Base-by-base conservation (phyloP, 2,329 filamentous ascomycete species). In the Neofusicoccum parvum region DNA sequence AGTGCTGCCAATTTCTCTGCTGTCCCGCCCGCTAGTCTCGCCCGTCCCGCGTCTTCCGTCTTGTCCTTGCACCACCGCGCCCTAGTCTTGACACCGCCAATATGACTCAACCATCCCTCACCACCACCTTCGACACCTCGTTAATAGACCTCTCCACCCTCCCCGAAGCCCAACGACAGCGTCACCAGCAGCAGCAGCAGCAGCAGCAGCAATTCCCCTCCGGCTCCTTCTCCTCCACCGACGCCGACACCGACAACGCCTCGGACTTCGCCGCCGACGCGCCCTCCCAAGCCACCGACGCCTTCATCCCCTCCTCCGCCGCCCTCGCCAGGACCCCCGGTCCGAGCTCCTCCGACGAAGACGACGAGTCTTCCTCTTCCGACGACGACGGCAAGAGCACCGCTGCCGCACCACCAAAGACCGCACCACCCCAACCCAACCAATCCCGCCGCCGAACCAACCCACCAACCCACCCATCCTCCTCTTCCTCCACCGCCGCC, bases 81-180 rank as follows among this genome's bases (percentile, higher is more conserved):
- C 32, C 41, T 45, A 34, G 43, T 14, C 36, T 17, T 15, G 17
- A 3, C n/a, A 37, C 32, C 27, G 34, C 32, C 48, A 67, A 36
- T 15, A 78, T 78, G 76, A 77, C 76, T 37, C 73, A 78, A 64
- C 76, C 75, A 27, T 71, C 72, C 3, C 66, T 78, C 67, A 68
- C 77, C 64, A 72, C 72, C 68, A 78, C 76, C n/a, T 78, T 79
- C 62, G 76, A 79, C 59, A 76, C 76, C 3, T 79, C 76, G 3
- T 71, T 78, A 1, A 68, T 77, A 3, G 75, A 79, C 64, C 48
- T 59, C 34, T 51, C 53, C 23, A 34, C 58, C 6, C 27, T 49
- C 12, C 32, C 56, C 5, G 41, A 41, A 5, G n/a, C 27, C 15
- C 27, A 17, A 5, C 41, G n/a, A 2, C 43, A 37, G 6, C 54